Base-by-base conservation (phyloP, 495 filamentous ascomycete species). In the Podospora australis region DNA sequence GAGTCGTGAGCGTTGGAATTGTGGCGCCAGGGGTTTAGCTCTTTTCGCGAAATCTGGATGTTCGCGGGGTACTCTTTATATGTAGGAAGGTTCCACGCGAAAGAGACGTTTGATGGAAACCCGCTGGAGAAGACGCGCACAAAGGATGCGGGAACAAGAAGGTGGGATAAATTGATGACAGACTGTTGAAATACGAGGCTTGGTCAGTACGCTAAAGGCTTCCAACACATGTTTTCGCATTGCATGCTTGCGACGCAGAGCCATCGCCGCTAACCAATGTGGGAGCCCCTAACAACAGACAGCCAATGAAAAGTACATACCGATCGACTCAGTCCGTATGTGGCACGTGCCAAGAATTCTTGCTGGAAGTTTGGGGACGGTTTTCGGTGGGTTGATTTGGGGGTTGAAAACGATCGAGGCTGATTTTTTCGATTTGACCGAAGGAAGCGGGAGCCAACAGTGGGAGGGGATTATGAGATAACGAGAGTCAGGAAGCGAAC, bases 121-220 rank as follows among this genome's bases (percentile, higher is more conserved):
- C n/a, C n/a, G n/a, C n/a, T n/a, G n/a, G n/a, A n/a, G n/a, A n/a
- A n/a, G n/a, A n/a, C n/a, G n/a, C n/a, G n/a, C n/a, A n/a, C n/a
- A n/a, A n/a, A n/a, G n/a, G n/a, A n/a, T n/a, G 14, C 40, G 23
- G 16, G 16, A 19, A 36, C 11, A 17, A 3, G 25, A 40, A 26
- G 35, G 34, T 42, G 36, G 4, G 44, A 46, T 0, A 41, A 39
- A 42, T 22, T 24, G 49, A 29, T 21, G 28, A 10, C n/a, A n/a
- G n/a, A n/a, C 25, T 19, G 38, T 11, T 46, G 36, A 52, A 52
- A 36, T 52, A 52, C 49, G 49, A 52, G 49, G 6, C 26, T 35
- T 52, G 42, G 43, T 25, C 13, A 25, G 16, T 29, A 26, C 25
- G 16, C 40, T 16, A 39, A 43, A 43, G 7, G 13, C 32, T 36